Conservation (phyloP, 768 basidiomycete species). For the Pleurotus sapidus region DNA sequence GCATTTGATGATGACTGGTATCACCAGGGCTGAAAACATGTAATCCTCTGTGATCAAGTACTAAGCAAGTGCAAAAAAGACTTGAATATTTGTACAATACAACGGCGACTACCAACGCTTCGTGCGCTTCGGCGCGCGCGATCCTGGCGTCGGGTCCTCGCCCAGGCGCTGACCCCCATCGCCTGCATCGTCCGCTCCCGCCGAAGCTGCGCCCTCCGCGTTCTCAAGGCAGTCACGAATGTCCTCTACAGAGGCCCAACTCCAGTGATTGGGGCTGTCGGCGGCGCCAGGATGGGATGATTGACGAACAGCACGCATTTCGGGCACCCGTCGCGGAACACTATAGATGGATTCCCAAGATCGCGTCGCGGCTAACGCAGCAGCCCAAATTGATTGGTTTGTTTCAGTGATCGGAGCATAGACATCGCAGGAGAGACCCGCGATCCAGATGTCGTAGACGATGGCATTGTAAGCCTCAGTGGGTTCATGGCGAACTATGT, state of each 20-base stretch:
- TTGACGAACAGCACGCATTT: neutral
- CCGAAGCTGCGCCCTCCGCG: too few species aligned
- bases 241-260: neutral
- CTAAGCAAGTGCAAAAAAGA: too few species aligned
- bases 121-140: too few species aligned
- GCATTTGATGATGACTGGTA: too few species aligned
- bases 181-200: too few species aligned
- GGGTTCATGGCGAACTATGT: neutral
- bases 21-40: too few species aligned
- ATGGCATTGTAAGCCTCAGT: neutral
- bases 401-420: constrained; percentile 2
- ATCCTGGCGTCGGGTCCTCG: too few species aligned
- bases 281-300: neutral
- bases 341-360: neutral
- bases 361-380: neutral
- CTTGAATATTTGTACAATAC: too few species aligned
- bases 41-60: too few species aligned
- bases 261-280: neutral
- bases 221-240: too few species aligned
- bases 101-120: too few species aligned
- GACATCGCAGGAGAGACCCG: constrained; percentile 12
- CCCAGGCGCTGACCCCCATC: too few species aligned
- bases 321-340: neutral
- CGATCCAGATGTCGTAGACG: constrained; percentile 16
- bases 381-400: neutral